phyloP scores from a whole-genome alignment of 2,329 filamentous ascomycete genomes.

The Exophiala calicioides region DNA sequence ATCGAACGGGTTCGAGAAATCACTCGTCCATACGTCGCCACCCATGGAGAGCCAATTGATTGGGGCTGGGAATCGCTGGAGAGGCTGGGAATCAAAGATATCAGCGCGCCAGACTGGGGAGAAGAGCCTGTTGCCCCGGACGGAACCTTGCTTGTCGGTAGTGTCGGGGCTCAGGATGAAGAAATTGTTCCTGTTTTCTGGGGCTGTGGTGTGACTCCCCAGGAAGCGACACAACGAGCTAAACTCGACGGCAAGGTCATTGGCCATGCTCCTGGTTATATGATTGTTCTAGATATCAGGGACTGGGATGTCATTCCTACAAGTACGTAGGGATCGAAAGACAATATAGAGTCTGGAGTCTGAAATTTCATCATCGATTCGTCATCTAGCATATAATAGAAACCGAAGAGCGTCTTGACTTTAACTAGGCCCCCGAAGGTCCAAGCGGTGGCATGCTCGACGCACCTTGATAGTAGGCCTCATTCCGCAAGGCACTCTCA shows the following conservation, averaged over 20 bases:
- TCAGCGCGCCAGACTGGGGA: constrained; percentile 59
- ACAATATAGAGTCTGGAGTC: too few relatives aligned
- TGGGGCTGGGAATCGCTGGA: constrained; percentile 63
- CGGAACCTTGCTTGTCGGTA: constrained; percentile 35
- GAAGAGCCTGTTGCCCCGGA: constrained; percentile 46
- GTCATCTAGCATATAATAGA: background rate
- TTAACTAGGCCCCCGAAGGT: background rate
- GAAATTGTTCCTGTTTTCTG: constrained; percentile 60
- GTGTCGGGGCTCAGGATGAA: constrained; percentile 34
- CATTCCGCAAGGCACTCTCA: constrained; percentile 24
- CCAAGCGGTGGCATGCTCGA: background rate
- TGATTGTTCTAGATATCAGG: constrained; percentile 58
- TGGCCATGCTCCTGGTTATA: constrained; percentile 63
- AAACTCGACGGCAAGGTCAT: constrained; percentile 58
- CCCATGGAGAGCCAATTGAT: constrained; percentile 65
- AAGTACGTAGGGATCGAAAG: too few relatives aligned
- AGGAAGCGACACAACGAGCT: constrained; percentile 63
- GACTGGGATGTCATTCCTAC: constrained; percentile 25
- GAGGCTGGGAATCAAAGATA: constrained; percentile 56
- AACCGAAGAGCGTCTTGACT: background rate
- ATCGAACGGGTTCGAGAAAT: constrained; percentile 57
- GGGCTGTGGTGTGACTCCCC: constrained; percentile 68
- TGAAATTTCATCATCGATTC: too few relatives aligned
- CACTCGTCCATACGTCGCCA: constrained; percentile 56
- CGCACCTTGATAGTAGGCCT: constrained; percentile 1